Evolutionary conservation across 163 green algal species (phyloP), one percentile per base, ranked within the genome.

Genomic region (Chlamydomonas reinhardtii): DNA sequence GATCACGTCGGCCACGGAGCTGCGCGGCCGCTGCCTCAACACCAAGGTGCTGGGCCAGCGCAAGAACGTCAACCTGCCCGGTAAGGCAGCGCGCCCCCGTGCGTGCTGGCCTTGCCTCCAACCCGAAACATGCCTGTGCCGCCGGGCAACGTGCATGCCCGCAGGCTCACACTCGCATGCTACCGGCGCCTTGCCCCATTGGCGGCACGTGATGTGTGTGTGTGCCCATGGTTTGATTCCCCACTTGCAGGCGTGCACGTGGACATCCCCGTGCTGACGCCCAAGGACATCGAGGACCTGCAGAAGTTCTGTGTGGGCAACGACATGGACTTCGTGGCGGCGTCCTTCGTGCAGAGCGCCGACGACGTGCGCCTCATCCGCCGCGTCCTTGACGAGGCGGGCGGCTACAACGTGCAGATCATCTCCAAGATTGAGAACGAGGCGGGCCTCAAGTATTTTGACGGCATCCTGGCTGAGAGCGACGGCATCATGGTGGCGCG

Each of bases 61-160:
- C 62, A 97, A 97, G 88, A 97, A 97, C 85, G 90, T 93, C 86
- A 97, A 97, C 88, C 91, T 97, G 62, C 94, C 94, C 12, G 94
- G 94, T 86, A 52, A 66, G 76, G 3, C n/a, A n/a, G n/a, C n/a
- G 56, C 17, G 5, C 20, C 39, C 5, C 39, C 39, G 39, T 48
- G 39, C 39, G 8, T 5, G 5, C 39, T 48, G 8, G 39, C 39
- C 39, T 8, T 48, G 39, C 39, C 39, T 5, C 39, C 39, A 48
- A 5, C n/a, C n/a, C n/a, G n/a, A n/a, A n/a, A n/a, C 48, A 19
- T 56, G 48, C 48, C 19, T 12, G 11, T 56, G 48, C 39, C 8
- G 39, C 39, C 8, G 39, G 8, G 39, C 39, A 48, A 5, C 5
- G 39, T 8, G 39, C 5, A 48, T 14, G 39, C 39, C 39, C 39